Evolutionary conservation across 306 rosid genomes (phyloP), one percentile per base, ranked within the genome.

Genomic region (Ziziphus jujuba): DNA sequence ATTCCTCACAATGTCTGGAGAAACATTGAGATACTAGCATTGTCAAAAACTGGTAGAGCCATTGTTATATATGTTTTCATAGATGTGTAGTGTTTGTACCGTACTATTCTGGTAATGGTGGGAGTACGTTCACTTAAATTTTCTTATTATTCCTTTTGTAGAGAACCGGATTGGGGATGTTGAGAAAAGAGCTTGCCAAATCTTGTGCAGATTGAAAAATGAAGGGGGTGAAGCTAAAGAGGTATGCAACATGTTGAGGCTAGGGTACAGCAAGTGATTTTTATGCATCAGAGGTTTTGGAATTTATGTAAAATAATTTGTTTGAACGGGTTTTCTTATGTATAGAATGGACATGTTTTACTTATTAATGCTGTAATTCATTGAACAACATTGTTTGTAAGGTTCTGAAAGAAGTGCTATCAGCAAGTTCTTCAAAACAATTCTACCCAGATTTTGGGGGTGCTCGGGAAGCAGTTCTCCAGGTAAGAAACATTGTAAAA

Each of bases 1-100:
- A 92, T 92, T 75, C 95, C 98, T 73, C 79, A 79, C 71, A 79
- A 65, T 69, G 84, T 89, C 45, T 92, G 98, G 98, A 81, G 71
- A 81, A 75, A 74, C 67, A 72, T 92, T 81, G 96, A 89, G 76
- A 71, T 73, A 40, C 66, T 91, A 52, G 95, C 85, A 13, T 80
- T 79, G 54, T 84, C 78, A 40, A 87, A 85, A 74, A 78, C 75
- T 75, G 95, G 96, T 92, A 87, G 40, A 33, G 16, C 51, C 54
- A 61, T 54, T 75, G 35, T 61, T 48, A 61, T 77, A 64, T 52
- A 50, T 62, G 44, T 72, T 1, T 76, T 19, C 70, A 60, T 47
- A 22, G 6, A 25, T 64, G 53, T 34, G 14, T 48, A 23, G n/a
- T n/a, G 20, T 67, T 12, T 19, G 44, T 54, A 49, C 19, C 28